These are phyloP conservation scores for Diplodia scrobiculata DNA, from an alignment of 2,329 filamentous ascomycete genomes.

Conservation along the genomic window DNA sequence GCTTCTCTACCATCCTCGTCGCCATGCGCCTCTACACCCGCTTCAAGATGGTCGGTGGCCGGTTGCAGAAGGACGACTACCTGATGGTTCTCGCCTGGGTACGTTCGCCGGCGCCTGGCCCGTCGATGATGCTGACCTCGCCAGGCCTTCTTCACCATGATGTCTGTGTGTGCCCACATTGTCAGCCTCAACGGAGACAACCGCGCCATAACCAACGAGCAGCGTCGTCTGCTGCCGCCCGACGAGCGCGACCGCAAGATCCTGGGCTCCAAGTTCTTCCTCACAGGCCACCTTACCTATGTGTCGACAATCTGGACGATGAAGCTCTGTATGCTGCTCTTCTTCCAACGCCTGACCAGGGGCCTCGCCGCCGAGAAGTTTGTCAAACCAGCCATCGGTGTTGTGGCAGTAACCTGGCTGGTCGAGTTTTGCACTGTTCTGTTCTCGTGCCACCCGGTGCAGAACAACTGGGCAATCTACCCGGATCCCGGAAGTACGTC, in stretches of 20 bases:
- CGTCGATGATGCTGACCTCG: neutral
- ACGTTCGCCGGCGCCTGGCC: constrained; percentile 8
- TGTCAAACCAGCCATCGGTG: constrained; percentile 41
- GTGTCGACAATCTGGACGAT: constrained; percentile 46
- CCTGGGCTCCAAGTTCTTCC: constrained; percentile 44
- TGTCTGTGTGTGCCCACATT: constrained; percentile 35
- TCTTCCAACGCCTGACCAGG: constrained; percentile 45
- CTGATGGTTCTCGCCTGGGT: constrained; percentile 40
- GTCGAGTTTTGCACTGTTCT: constrained; percentile 34
- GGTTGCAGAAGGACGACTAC: constrained; percentile 44
- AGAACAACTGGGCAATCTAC: constrained; percentile 43
- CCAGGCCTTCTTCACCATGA: constrained; percentile 32
- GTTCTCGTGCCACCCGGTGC: constrained; percentile 41
- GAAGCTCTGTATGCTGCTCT: constrained; percentile 49
- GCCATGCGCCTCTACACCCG: constrained; percentile 41
- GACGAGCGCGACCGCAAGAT: constrained; percentile 38
- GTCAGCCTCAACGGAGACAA: constrained; percentile 39
- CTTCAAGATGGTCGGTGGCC: constrained; percentile 41
- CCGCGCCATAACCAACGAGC: constrained; percentile 39
- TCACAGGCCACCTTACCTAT: constrained; percentile 43
- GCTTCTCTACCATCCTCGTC: constrained; percentile 40
- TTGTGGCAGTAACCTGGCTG: constrained; percentile 37
- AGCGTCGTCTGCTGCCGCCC: constrained; percentile 39
- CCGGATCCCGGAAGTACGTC: constrained; percentile 46
- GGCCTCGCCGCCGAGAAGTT: constrained; percentile 44